Conservation (phyloP, 331 rosid species). For the Acacia pycnantha region DNA sequence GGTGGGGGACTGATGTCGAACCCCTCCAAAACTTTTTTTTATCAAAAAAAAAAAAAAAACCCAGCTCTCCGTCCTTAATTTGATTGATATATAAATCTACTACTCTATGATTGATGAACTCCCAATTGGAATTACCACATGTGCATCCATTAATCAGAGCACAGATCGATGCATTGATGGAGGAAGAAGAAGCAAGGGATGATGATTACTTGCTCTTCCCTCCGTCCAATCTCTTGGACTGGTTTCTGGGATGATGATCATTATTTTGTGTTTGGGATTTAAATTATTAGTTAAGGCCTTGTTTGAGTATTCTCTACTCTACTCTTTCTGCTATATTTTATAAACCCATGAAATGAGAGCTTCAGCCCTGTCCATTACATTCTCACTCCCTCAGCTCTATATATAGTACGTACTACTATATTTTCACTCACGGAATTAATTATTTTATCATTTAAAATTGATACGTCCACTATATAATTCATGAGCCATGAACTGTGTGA, state of each 20-base stretch:
- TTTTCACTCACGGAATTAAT: too few relatives aligned
- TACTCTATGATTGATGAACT: background rate
- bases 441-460: background rate
- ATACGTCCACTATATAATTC: background rate
- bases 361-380: background rate
- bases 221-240: background rate
- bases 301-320: constrained; percentile 39
- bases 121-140: background rate
- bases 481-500: background rate
- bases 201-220: background rate
- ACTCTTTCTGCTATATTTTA: background rate
- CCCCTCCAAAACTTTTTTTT: too few relatives aligned
- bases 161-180: background rate
- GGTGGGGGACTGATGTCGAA: too few relatives aligned
- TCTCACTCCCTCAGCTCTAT: background rate
- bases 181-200: background rate
- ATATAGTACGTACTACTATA: too few relatives aligned
- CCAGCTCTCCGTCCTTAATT: background rate
- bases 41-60: too few relatives aligned
- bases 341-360: background rate
- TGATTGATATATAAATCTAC: background rate
- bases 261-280: background rate
- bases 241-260: constrained; percentile 12
- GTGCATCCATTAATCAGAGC: background rate
- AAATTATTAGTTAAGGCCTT: background rate